phyloP scores from a whole-genome alignment of 1,284 basidiomycete species.

The Ganoderma meredithae region DNA sequence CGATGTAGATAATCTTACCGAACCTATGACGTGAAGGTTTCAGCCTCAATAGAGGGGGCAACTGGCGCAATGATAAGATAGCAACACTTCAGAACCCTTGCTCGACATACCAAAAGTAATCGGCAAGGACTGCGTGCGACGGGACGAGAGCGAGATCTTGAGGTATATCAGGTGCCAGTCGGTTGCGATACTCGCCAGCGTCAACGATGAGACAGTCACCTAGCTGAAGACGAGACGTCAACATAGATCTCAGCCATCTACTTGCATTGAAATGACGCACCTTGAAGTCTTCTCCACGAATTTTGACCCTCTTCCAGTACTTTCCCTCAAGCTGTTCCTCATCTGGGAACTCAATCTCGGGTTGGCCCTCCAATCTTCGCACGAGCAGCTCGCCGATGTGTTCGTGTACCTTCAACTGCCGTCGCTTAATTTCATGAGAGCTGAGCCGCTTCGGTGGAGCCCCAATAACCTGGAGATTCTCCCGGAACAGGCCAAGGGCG shows the following conservation, averaged over 20 bases:
- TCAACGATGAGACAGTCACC: conserved; percentile 64
- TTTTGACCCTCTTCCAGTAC: conserved; percentile 40
- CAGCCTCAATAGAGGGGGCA: neutral
- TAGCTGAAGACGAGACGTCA: conserved; percentile 46
- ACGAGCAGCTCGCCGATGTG: conserved; percentile 25
- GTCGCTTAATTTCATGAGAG: conserved; percentile 20
- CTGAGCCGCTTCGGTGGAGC: conserved; percentile 39
- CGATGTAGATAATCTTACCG: conserved; percentile 63
- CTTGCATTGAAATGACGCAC: conserved; percentile 36
- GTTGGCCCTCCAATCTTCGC: conserved; percentile 12
- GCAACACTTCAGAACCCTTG: neutral
- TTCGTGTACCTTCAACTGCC: conserved; percentile 13
- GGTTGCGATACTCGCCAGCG: conserved; percentile 43
- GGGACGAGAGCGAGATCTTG: conserved; percentile 44
- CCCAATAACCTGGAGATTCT: conserved; percentile 60
- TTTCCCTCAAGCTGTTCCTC: conserved; percentile 23
- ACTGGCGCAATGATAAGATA: conserved; percentile 10
- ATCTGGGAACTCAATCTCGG: conserved; percentile 23
- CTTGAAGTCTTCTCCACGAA: conserved; percentile 48
- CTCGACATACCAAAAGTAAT: conserved; percentile 66
- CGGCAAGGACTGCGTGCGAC: conserved; percentile 47
- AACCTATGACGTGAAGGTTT: conserved; percentile 55
- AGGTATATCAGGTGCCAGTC: conserved; percentile 37
- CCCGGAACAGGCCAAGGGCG: conserved; percentile 57
- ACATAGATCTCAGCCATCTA: conserved; percentile 7